Evolutionary conservation across 139 green algal species (phyloP).

Genomic region (Parachlorella kessleri): DNA sequence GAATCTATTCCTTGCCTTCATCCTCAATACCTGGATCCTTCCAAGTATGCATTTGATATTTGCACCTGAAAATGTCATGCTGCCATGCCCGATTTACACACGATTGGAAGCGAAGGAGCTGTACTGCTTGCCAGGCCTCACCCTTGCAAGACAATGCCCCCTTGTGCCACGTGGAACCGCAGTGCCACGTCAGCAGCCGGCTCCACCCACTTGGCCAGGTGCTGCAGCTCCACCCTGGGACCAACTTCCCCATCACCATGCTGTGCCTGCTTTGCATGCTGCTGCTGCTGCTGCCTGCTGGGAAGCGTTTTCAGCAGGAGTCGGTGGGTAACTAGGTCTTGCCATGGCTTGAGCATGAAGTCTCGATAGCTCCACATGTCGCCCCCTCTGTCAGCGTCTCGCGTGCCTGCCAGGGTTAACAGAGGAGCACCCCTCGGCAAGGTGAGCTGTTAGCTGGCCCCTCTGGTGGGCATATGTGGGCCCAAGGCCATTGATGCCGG

Average conservation of each 20-base stretch:
- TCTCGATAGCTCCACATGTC: constrained; percentile 12
- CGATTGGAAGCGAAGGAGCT: no score
- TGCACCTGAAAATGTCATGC: no score
- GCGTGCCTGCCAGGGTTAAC: background rate
- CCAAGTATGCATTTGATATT: no score
- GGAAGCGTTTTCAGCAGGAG: constrained; percentile 12
- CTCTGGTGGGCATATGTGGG: no score
- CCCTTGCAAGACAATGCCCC: no score
- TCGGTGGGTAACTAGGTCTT: constrained; percentile 29
- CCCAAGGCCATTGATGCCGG: no score
- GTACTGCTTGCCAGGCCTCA: no score
- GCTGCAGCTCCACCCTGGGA: background rate
- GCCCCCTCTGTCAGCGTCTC: background rate
- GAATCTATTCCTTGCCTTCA: no score
- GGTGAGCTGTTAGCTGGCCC: no score
- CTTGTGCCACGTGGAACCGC: background rate
- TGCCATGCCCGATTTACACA: no score
- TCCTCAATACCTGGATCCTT: no score
- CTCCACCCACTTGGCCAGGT: constrained; percentile 10
- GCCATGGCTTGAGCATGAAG: constrained; percentile 34
- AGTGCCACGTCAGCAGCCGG: background rate
- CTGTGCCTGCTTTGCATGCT: background rate
- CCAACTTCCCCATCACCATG: background rate
- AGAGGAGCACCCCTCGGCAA: no score
- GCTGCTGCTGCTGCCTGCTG: background rate